Evolutionary conservation across 495 filamentous ascomycete genomes (phyloP), one percentile per base, ranked within the genome.

Genomic region (Neurospora sp.): DNA sequence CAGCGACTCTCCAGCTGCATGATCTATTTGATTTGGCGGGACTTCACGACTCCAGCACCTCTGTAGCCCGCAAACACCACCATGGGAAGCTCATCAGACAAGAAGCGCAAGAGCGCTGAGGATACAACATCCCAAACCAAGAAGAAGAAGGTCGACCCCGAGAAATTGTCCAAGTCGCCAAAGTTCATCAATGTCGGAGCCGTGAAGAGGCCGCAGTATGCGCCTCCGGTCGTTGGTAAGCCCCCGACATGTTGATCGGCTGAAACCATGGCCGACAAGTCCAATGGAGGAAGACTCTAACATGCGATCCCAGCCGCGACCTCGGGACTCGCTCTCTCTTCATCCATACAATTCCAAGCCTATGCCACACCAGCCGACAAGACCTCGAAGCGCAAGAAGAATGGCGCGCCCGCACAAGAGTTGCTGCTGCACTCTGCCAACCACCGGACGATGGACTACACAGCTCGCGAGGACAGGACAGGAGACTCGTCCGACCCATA

Each of bases 361-460:
- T 94, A 92, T 81, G 83, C 85, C 24, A 91, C 89, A 77, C 72
- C 77, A 40, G 85, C 86, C 69, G 82, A 82, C 72, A 81, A 85
- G 77, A 73, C 81, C 70, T 72, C 80, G 40, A 81, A 79, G 74
- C 80, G 42, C 75, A 84, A 78, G 80, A 84, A 78, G 77, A 81
- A 69, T 84, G 86, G 79, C 76, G 86, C 78, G 75, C 86, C 79
- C 75, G 78, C 77, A 76, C 84, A 77, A 31, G 91, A 94, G 76
- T 85, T 97, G 70, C 80, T 88, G 9, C 85, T 98, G 62, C 90
- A 97, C 71, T 93, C 94, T 6, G 90, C 91, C 39, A 85, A 88
- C 6, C 92, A 97, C 77, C 85, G 86, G 54, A 91, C 88, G 72
- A 81, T 99, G 73, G 93, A 98, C 81, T 97, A 95, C 79, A 88